Evolutionary conservation across 2,329 filamentous ascomycete genomes (phyloP).

Genomic region (Fusarium annulatum): DNA sequence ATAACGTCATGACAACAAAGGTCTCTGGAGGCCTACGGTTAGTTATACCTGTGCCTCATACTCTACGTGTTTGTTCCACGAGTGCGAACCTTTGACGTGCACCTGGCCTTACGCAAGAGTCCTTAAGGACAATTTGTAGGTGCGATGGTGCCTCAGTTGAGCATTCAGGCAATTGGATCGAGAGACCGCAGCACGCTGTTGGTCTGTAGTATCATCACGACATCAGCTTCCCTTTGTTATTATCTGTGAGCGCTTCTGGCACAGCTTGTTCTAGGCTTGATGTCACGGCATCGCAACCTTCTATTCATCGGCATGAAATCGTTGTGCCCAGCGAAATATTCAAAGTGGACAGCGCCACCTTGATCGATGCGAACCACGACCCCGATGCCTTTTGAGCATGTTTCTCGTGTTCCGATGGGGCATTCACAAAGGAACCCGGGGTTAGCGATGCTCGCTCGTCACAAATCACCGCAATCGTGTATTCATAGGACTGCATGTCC

Average conservation of each 20-base stretch:
- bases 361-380: conserved; percentile 10
- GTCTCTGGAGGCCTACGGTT: conserved; percentile 28
- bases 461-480: conserved; percentile 28
- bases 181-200: conserved; percentile 2
- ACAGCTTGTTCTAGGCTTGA: neutral
- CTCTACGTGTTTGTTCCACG: conserved; percentile 31
- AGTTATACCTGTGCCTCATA: conserved; percentile 26
- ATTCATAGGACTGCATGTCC: neutral
- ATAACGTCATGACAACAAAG: conserved; percentile 13
- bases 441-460: conserved; percentile 7
- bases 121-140: neutral
- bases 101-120: conserved; percentile 7
- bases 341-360: conserved; percentile 14
- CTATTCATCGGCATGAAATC: neutral
- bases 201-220: neutral
- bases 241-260: neutral
- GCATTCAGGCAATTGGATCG: neutral
- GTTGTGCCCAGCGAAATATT: conserved; percentile 15
- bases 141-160: neutral
- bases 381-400: conserved; percentile 20
- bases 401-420: conserved; percentile 38
- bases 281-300: conserved; percentile 4
- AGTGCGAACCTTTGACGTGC: conserved; percentile 26
- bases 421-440: neutral
- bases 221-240: neutral